Evolutionary conservation across 169 alveolate species (phyloP), one percentile per base, ranked within the genome.

Genomic region (Cryptosporidium baileyi): DNA sequence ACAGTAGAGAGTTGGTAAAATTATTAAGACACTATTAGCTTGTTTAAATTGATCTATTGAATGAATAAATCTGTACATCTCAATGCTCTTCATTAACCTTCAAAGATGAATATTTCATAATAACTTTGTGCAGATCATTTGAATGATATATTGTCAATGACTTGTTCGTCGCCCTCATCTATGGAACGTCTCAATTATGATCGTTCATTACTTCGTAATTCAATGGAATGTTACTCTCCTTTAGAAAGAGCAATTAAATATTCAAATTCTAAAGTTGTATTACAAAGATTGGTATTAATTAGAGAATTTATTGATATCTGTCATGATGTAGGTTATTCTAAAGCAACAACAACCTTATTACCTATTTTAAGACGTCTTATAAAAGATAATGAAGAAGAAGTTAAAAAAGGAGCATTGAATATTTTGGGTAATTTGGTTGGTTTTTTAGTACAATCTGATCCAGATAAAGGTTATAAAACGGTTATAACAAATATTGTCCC

Each of bases 351-450:
- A 17, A 40, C 67, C 8, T 34, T 81, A 22, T 26, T 81, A 1
- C 89, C 81, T 7, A 45, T 81, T 11, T 9, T 63, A 41, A 63
- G 36, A 4, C 40, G 59, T 24, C 63, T 82, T 15, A 41, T 51
- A 15, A 19, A 49, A 28, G 90, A 82, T 41, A 52, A 40, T 6
- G 90, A 82, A 45, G 80, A 61, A 45, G 81, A 43, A 6, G 90
- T 82, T 49, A 61, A 80, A 67, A 45, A 59, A 26, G 80, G 80
- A 24, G 44, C 60, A 8, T 24, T 82, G 81, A 34, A 61, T 38
- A 80, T 67, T 63, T 22, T 82, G 74, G 90, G 90, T 1, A 88
- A 82, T 44, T 19, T 82, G 22, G 90, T 67, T 15, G 90, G 90
- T 6, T 82, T 82, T 8, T 61, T 82, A 52, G 67, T 82, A 6